Evolutionary conservation across 2,329 filamentous ascomycete species (phyloP).

Genomic region (Fusarium sp.): DNA sequence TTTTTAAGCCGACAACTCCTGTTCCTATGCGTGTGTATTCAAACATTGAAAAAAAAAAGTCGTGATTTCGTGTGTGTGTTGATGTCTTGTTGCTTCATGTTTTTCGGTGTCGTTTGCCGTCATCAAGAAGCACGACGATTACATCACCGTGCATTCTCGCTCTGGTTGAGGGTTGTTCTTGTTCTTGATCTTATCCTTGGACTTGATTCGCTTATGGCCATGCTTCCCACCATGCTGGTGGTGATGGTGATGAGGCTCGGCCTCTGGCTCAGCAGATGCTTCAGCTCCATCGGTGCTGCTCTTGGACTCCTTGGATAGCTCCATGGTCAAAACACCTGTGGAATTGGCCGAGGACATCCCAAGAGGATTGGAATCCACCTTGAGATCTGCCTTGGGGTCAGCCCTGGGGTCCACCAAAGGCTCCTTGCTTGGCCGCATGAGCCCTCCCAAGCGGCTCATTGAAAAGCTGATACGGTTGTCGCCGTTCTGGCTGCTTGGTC

Average conservation of each 20-base stretch:
- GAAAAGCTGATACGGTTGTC: conserved; percentile 69
- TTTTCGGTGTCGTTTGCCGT: not conserved
- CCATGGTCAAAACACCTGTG: conserved; percentile 40
- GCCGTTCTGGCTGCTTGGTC: conserved; percentile 68
- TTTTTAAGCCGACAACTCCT: conserved; percentile 25
- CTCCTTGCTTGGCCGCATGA: conserved; percentile 65
- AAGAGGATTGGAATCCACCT: conserved; percentile 25
- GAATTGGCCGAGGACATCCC: conserved; percentile 44
- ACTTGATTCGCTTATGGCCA: conserved; percentile 52
- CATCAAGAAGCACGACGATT: conserved; percentile 12
- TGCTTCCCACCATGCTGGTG: conserved; percentile 47
- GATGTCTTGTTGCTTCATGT: not conserved
- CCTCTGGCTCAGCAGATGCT: conserved; percentile 37
- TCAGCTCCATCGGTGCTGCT: conserved; percentile 33
- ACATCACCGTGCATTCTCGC: conserved; percentile 64
- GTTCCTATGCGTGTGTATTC: conserved; percentile 23
- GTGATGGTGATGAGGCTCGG: conserved; percentile 26
- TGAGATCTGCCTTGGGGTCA: conserved; percentile 40
- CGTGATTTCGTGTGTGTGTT: not conserved
- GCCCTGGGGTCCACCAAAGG: conserved; percentile 38
- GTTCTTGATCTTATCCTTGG: conserved; percentile 54
- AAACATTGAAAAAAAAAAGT: conserved; percentile 12
- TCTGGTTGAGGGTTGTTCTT: conserved; percentile 56
- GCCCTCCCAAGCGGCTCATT: conserved; percentile 66
- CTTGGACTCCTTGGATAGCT: conserved; percentile 32